Percentiles rank a stretch among this genome's conserved stretches.
Evolutionary conservation across 768 basidiomycete species (phyloP).

Genomic region (Dentipellis sp.): DNA sequence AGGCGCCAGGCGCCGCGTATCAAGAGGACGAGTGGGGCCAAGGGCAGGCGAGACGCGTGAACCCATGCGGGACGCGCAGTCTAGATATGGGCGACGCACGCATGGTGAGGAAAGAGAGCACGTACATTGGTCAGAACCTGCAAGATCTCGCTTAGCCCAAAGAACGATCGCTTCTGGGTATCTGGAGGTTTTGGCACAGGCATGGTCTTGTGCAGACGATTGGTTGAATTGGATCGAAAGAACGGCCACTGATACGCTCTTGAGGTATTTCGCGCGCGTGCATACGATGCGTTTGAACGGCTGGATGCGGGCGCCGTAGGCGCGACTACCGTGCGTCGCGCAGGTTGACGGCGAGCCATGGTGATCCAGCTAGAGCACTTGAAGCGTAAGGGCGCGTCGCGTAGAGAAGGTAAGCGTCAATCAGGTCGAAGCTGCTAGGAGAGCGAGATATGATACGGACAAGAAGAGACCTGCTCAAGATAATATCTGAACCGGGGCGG

Average conservation of each 20-base stretch:
- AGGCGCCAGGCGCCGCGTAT: neutral
- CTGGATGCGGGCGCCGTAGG: neutral
- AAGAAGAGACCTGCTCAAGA: neutral
- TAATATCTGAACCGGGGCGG: neutral
- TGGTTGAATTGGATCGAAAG: neutral
- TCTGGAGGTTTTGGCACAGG: slow-evolving; percentile 24
- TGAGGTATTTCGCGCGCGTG: neutral
- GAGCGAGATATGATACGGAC: slow-evolving; percentile 2
- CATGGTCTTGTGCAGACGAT: neutral
- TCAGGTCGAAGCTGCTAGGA: neutral
- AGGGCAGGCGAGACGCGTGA: slow-evolving; percentile 3
- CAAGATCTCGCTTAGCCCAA: slow-evolving; percentile 74
- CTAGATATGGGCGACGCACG: neutral
- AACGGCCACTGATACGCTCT: neutral
- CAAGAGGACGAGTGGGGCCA: slow-evolving; percentile 7
- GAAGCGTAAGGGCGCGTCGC: neutral
- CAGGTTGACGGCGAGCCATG: neutral
- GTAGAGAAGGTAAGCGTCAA: neutral
- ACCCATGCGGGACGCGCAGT: neutral
- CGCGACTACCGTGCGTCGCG: neutral
- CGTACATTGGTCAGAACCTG: slow-evolving; percentile 68
- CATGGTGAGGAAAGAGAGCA: slow-evolving; percentile 6
- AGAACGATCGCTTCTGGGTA: slow-evolving; percentile 61
- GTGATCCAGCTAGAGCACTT: neutral
- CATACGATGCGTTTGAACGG: neutral